Evolutionary conservation across 2,329 filamentous ascomycete genomes (phyloP).

Genomic region (Nothophaeocryptopus gaeumannii): DNA sequence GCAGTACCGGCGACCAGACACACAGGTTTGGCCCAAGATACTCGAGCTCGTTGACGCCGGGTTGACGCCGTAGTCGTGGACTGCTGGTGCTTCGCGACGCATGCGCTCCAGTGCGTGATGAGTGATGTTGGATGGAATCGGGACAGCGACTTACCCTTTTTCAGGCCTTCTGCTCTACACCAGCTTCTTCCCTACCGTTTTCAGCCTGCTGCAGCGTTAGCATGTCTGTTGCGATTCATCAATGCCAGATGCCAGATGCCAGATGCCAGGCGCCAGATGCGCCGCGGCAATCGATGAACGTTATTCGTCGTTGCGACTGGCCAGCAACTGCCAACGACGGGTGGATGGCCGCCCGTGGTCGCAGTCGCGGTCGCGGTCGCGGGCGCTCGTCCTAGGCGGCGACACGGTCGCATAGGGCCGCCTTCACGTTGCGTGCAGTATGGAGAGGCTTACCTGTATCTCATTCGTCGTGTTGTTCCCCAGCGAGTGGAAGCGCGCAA

Average conservation of each 20-base stretch:
- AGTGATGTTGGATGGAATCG: too few relatives aligned
- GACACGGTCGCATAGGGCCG: background rate
- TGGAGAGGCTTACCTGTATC: constrained; percentile 9
- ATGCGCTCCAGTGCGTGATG: too few relatives aligned
- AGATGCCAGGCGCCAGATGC: constrained; percentile 8
- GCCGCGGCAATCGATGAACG: background rate
- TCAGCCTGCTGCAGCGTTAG: constrained; percentile 10
- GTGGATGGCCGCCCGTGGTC: constrained; percentile 4
- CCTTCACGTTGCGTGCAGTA: constrained; percentile 10
- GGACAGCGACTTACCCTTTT: too few relatives aligned
- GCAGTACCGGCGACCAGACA: too few relatives aligned
- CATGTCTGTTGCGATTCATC: constrained; percentile 10
- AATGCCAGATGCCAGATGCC: constrained; percentile 6
- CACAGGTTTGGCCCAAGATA: too few relatives aligned
- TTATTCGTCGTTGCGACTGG: background rate
- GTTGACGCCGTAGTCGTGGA: too few relatives aligned
- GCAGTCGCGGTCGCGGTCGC: background rate
- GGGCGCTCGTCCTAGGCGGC: constrained; percentile 3
- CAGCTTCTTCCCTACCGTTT: too few relatives aligned
- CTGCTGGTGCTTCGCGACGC: too few relatives aligned
- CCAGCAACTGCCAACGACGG: background rate
- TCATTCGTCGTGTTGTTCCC: constrained; percentile 5
- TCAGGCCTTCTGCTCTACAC: too few relatives aligned
- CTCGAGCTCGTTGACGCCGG: too few relatives aligned
- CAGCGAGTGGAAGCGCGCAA: too few relatives aligned